phyloP scores from a whole-genome alignment of 345 rosid species.

The Citrus hindsii region DNA sequence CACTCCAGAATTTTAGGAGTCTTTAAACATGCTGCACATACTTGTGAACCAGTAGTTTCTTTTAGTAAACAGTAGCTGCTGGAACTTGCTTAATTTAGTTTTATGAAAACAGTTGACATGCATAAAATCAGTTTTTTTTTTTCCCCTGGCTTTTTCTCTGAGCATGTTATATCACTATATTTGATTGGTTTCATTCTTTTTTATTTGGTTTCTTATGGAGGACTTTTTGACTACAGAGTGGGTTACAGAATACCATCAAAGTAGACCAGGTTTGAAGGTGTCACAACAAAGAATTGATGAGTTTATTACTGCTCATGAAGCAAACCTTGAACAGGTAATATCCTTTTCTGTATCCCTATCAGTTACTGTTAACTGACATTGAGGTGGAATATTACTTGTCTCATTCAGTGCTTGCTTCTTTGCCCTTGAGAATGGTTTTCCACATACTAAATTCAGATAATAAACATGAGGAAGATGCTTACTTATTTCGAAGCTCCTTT shows the following conservation, averaged over 20 bases:
- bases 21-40: neutral
- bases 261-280: conserved; percentile 71
- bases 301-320: conserved; percentile 67
- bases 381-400: neutral
- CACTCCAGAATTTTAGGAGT: too few relatives aligned
- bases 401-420: neutral
- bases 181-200: neutral
- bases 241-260: conserved; percentile 64
- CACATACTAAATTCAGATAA: neutral
- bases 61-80: too few relatives aligned
- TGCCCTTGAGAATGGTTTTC: neutral
- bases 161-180: neutral
- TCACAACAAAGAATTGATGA: conserved; percentile 83
- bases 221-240: conserved; percentile 54
- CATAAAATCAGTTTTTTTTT: neutral
- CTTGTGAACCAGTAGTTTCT: neutral
- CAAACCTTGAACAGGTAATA: conserved; percentile 69
- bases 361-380: neutral
- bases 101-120: neutral
- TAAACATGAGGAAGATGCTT: neutral
- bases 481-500: neutral
- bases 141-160: neutral
- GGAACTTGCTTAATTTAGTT: neutral
- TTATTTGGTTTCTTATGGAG: conserved; percentile 11
- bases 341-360: neutral